Evolutionary conservation across 176 grass and related monocot genomes (phyloP).

Genomic region (maize (Zea mays)): Zm-B73-REFERENCE-NAM-5.0 NC_050104.1:35693501-35694000

Average conservation of each 20-base stretch:
- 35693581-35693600: constrained; percentile 55
- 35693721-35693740: constrained; percentile 68
- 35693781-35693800: constrained; percentile 54
- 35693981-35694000: constrained; percentile 11
- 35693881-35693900: constrained; percentile 8
- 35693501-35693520: constrained; percentile 68
- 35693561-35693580: constrained; percentile 69
- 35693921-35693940: constrained; percentile 16
- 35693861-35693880: constrained; percentile 25
- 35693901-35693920: neutral
- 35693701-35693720: constrained; percentile 80
- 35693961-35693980: neutral
- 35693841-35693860: constrained; percentile 22
- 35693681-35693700: constrained; percentile 76
- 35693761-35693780: constrained; percentile 53
- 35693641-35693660: constrained; percentile 3
- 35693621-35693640: neutral
- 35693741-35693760: constrained; percentile 58
- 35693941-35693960: constrained; percentile 36
- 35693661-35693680: constrained; percentile 47
- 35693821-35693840: constrained; percentile 9
- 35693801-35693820: constrained; percentile 28
- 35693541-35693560: constrained; percentile 63
- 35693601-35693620: constrained; percentile 13
- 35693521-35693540: constrained; percentile 82